Percentiles rank a stretch among this genome's conserved stretches.
Conservation (phyloP, 805 yeast species). For the Kodamaea hsintzibuensis region DNA sequence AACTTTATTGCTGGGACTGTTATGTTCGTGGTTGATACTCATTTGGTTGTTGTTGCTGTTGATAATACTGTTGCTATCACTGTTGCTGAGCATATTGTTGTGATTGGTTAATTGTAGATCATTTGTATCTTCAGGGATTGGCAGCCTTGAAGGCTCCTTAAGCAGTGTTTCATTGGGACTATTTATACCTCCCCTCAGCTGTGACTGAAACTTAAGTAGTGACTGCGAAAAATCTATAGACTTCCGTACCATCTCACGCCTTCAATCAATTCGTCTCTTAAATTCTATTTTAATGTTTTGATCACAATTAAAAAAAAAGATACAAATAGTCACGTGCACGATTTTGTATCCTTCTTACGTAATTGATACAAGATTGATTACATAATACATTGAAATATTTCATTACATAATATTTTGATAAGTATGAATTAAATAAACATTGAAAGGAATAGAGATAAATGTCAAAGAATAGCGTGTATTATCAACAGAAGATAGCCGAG, state of each 20-base stretch:
- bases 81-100: background rate
- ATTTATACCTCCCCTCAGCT: background rate
- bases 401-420: background rate
- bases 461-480: slow-evolving; percentile 4
- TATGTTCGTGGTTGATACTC: background rate
- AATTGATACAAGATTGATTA: too few relatives aligned
- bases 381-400: too few relatives aligned
- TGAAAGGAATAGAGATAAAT: background rate
- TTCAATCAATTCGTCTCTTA: background rate
- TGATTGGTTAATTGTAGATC: background rate
- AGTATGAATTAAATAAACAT: background rate
- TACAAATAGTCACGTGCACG: background rate
- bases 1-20: background rate
- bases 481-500: slow-evolving; percentile 37
- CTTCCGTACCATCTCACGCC: slow-evolving; percentile 13
- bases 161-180: background rate
- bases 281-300: background rate
- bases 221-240: slow-evolving; percentile 19
- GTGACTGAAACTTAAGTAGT: slow-evolving; percentile 13
- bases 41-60: background rate
- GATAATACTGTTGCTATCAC: too few relatives aligned
- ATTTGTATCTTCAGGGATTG: background rate
- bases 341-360: background rate
- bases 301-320: background rate
- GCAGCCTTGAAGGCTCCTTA: background rate